phyloP scores from a whole-genome alignment of 768 basidiomycete genomes.

The Boletus tylopilopsis region DNA sequence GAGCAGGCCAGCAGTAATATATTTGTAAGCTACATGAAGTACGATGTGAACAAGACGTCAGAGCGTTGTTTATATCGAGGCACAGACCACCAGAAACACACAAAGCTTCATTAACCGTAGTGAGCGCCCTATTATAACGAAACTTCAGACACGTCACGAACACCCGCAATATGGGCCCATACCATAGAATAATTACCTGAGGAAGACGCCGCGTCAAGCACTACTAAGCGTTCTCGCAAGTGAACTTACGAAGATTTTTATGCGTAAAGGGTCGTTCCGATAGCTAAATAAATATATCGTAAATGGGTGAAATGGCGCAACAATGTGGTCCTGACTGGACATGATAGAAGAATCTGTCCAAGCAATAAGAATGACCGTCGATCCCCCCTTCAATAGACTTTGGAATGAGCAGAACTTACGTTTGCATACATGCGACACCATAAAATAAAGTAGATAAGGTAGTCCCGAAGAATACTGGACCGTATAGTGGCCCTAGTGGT shows the following conservation, averaged over 20 bases:
- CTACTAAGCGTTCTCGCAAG: background rate
- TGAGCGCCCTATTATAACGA: background rate
- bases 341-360: slow-evolving; percentile 7
- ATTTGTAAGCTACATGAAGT: slow-evolving; percentile 1
- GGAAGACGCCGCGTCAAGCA: background rate
- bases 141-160: background rate
- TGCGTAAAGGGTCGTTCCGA: background rate
- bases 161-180: background rate
- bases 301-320: background rate
- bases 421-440: too few relatives aligned
- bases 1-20: background rate
- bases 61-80: background rate
- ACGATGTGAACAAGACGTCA: background rate
- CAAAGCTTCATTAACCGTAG: slow-evolving; percentile 7
- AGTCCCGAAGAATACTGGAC: too few relatives aligned
- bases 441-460: too few relatives aligned
- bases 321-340: background rate
- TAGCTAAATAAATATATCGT: background rate
- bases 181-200: background rate
- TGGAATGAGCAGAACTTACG: background rate
- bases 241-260: slow-evolving; percentile 1
- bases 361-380: too few relatives aligned
- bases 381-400: background rate
- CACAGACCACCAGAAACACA: slow-evolving; percentile 7
- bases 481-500: too few relatives aligned